phyloP scores from a whole-genome alignment of 768 basidiomycete genomes.

The Tricholoma bakamatsutake region DNA sequence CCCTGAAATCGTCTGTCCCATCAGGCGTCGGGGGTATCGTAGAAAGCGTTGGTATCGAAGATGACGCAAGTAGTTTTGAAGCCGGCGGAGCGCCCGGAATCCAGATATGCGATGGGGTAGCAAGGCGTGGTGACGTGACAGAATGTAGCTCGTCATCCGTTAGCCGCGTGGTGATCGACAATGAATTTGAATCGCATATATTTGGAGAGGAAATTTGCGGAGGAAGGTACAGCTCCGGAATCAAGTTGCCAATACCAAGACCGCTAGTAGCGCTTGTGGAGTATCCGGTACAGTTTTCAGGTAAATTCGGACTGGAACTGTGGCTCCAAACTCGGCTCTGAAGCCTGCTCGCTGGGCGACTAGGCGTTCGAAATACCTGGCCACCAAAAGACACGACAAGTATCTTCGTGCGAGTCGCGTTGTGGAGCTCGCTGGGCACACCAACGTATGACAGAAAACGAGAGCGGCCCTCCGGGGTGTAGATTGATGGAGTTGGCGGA shows the following conservation, averaged over 20 bases:
- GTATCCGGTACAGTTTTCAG: neutral
- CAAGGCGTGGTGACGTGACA: slow-evolving; percentile 27
- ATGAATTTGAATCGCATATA: slow-evolving; percentile 4
- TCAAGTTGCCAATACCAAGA: slow-evolving; percentile 5
- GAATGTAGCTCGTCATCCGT: slow-evolving; percentile 11
- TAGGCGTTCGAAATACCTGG: slow-evolving; percentile 60
- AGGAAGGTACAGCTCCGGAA: neutral
- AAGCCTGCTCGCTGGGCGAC: slow-evolving; percentile 31
- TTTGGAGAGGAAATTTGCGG: neutral
- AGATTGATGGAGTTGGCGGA: slow-evolving; percentile 34
- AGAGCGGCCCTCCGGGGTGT: slow-evolving; percentile 48
- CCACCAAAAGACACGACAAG: slow-evolving; percentile 80
- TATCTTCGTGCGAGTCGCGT: slow-evolving; percentile 46
- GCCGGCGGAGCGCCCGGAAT: slow-evolving; percentile 55
- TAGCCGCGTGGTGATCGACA: neutral
- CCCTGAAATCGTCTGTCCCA: slow-evolving; percentile 7
- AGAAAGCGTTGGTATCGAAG: slow-evolving; percentile 15
- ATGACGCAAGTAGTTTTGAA: slow-evolving; percentile 23
- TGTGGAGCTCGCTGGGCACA: slow-evolving; percentile 45
- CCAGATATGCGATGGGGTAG: slow-evolving; percentile 49
- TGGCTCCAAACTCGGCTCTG: slow-evolving; percentile 23
- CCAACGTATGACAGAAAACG: slow-evolving; percentile 53
- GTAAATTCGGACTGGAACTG: neutral
- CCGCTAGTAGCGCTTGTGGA: slow-evolving; percentile 1
- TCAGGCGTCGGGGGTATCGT: slow-evolving; percentile 33